These are phyloP conservation scores for Angomonas desouzai DNA, from an alignment of 208 protist genomes.

Conservation along the genomic window DNA sequence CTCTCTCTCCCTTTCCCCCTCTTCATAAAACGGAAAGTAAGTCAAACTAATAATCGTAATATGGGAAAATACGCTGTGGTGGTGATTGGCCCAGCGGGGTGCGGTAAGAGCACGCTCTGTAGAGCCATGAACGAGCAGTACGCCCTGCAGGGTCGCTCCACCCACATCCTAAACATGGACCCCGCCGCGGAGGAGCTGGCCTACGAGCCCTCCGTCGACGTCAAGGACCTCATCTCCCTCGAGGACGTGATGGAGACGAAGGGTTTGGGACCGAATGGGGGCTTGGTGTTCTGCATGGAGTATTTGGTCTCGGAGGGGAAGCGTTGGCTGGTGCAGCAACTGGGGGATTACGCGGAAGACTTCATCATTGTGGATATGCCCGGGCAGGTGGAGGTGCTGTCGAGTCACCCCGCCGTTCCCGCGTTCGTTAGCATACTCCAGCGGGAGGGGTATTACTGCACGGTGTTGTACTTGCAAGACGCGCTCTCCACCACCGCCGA, in stretches of 20 bases:
- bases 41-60: constrained; percentile 2
- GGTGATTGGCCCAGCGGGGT: constrained; percentile 90
- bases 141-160: constrained; percentile 74
- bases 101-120: constrained; percentile 92
- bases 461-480: constrained; percentile 86
- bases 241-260: constrained; percentile 91
- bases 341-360: constrained; percentile 92
- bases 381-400: constrained; percentile 99
- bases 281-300: constrained; percentile 98
- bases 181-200: constrained; percentile 94
- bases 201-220: constrained; percentile 91
- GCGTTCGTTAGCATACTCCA: constrained; percentile 81
- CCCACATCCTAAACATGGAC: constrained; percentile 98
- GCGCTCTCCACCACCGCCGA: constrained; percentile 79
- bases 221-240: constrained; percentile 94
- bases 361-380: constrained; percentile 99
- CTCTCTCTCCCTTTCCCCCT: no score
- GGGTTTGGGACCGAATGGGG: constrained; percentile 98
- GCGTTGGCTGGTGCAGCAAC: constrained; percentile 92
- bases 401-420: constrained; percentile 91
- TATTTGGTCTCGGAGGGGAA: constrained; percentile 92
- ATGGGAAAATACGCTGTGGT: constrained; percentile 91
- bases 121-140: constrained; percentile 80
- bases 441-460: constrained; percentile 73
- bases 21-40: no score